Conservation (phyloP, 106 monocot species). For the Amphibolis antarctica region DNA sequence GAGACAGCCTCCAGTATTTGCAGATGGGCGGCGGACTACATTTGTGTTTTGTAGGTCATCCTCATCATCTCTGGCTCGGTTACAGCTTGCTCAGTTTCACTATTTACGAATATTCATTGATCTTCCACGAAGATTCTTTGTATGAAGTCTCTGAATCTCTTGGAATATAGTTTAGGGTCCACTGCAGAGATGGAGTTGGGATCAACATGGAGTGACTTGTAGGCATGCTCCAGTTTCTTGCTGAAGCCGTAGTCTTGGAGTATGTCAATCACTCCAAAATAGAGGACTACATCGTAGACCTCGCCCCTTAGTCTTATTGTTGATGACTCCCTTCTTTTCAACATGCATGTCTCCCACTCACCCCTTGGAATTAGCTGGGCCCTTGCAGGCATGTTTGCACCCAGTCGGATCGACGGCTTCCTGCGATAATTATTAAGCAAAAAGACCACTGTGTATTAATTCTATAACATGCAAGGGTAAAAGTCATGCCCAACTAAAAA, state of each 20-base stretch:
- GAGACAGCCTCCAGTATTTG: background rate
- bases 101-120: background rate
- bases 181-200: conserved; percentile 6
- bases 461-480: too few relatives aligned
- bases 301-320: conserved; percentile 11
- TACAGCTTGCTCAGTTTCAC: background rate
- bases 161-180: conserved; percentile 5
- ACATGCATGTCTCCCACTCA: conserved; percentile 21
- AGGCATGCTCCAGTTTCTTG: conserved; percentile 11
- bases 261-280: conserved; percentile 7
- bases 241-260: conserved; percentile 4
- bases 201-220: conserved; percentile 6
- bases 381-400: conserved; percentile 60
- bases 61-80: background rate
- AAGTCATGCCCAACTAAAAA: too few relatives aligned
- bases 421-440: conserved; percentile 23
- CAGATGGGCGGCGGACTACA: background rate
- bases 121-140: background rate
- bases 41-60: background rate
- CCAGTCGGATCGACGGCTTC: conserved; percentile 47
- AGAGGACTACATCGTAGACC: conserved; percentile 32
- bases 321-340: background rate
- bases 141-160: conserved; percentile 4
- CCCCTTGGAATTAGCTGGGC: conserved; percentile 44
- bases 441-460: background rate